Base-by-base conservation (phyloP, 163 green algal genomes). In the Coccomyxa subellipsoidea region DNA sequence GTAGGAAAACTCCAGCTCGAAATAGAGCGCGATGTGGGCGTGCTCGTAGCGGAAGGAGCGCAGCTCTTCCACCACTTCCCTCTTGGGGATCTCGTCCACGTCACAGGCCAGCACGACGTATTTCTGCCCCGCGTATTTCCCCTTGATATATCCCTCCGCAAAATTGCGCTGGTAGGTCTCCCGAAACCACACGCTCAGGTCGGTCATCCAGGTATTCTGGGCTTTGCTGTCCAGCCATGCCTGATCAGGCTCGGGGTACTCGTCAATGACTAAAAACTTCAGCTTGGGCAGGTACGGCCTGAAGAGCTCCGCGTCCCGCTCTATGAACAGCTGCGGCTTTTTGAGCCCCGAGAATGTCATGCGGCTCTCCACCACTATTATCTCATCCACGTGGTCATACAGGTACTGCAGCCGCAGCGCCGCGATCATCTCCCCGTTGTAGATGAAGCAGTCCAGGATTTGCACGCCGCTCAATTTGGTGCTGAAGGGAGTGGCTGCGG, bases 351-450 rank as follows among this genome's bases (percentile, higher is more conserved):
- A 73, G 4, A 36, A 34, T 73, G 66, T 73, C 66, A 36, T 34
- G 8, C 7, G 27, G 66, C 66, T 73, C 4, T 73, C 66, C 66
- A 73, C 66, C 66, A 73, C 66, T 34, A 73, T 35, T 32, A 73
- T 36, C 4, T 73, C 66, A 36, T 73, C 66, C 66, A 73, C 66
- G 1, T 34, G 21, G 32, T 34, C n/a, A 34, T 36, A 73, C 27
- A 73, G 66, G 66, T 73, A 34, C 66, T 73, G 8, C 66, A 73
- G 66, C 29, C 66, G 66, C n/a, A 73, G 66, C 66, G 27, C 66
- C 15, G 66, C 66, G 10, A 73, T 34, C 66, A 73, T 73, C 66
- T 73, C 66, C 29, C 66, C 66, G 32, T 73, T 73, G 66, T 73
- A 73, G 27, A 34, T 32, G n/a, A 73, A 73, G 66, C 29, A 36